Evolutionary conservation across 371 early-diverging fungal species (phyloP).

Genomic region (Funneliformis caledonium): DNA sequence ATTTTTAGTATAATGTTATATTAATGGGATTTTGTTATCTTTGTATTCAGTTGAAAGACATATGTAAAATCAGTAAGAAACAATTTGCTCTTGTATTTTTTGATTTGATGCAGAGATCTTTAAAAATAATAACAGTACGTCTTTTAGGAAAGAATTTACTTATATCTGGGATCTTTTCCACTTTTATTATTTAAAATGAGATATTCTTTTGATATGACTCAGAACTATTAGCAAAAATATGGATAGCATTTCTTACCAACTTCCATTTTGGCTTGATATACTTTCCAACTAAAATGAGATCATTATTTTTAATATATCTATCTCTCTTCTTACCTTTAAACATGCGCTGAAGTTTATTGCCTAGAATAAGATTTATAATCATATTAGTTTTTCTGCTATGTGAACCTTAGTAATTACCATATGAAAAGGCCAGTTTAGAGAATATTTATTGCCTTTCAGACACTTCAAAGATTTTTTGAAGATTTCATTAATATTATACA

Average conservation of each 20-base stretch:
- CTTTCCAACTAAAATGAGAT: conserved; percentile 23
- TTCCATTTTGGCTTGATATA: conserved; percentile 2
- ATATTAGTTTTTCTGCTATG: conserved; percentile 31
- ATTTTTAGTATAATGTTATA: too few species aligned
- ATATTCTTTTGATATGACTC: conserved; percentile 21
- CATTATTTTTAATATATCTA: conserved; percentile 17
- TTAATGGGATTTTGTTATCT: too few species aligned
- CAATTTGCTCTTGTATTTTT: conserved; percentile 29
- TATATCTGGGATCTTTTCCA: conserved; percentile 5
- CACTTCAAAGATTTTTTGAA: background rate
- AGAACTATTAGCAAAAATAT: conserved; percentile 14
- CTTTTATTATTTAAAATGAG: conserved; percentile 1
- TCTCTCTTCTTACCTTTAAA: background rate
- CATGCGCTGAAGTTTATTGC: background rate
- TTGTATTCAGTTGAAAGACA: too few species aligned
- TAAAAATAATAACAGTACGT: conserved; percentile 22
- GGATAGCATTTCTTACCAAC: background rate
- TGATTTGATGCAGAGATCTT: conserved; percentile 11
- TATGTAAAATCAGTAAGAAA: too few species aligned
- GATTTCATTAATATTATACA: conserved; percentile 1
- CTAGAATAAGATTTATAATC: conserved; percentile 5
- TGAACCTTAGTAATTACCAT: background rate
- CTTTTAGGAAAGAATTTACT: background rate
- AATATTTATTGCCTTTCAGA: conserved; percentile 6
- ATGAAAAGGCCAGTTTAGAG: conserved; percentile 6